phyloP scores from a whole-genome alignment of 352 stramenopile species.

The Phytopythium oedochilum region DNA sequence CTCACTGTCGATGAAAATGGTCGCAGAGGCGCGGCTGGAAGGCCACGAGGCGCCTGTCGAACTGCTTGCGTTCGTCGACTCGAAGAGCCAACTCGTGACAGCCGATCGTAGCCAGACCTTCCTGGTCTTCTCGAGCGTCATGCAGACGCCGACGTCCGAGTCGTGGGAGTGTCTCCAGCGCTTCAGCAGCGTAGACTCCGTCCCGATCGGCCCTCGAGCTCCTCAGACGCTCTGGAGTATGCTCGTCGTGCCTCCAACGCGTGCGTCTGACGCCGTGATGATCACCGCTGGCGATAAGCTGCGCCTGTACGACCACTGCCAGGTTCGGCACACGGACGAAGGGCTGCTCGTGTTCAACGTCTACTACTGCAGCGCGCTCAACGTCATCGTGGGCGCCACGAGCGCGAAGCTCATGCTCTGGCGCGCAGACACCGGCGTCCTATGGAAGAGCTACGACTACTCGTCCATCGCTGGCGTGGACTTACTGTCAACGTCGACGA shows the following conservation, averaged over 20 bases:
- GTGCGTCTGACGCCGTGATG: conserved; percentile 45
- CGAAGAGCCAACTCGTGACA: conserved; percentile 51
- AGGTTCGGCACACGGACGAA: conserved; percentile 58
- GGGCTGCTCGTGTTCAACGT: conserved; percentile 36
- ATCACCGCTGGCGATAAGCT: conserved; percentile 32
- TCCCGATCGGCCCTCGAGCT: conserved; percentile 1
- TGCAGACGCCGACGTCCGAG: conserved; percentile 35
- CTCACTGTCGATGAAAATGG: conserved; percentile 18
- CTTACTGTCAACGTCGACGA: conserved; percentile 2
- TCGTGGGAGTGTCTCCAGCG: conserved; percentile 45
- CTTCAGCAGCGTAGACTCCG: conserved; percentile 16
- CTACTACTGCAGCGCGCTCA: conserved; percentile 47
- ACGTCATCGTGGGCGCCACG: conserved; percentile 53
- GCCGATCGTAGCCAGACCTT: conserved; percentile 40
- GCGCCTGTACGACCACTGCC: conserved; percentile 56
- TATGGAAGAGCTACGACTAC: conserved; percentile 57
- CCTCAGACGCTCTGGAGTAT: conserved; percentile 25
- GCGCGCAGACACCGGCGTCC: conserved; percentile 39
- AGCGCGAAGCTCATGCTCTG: conserved; percentile 53
- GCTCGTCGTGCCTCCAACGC: conserved; percentile 42
- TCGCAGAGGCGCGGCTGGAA: conserved; percentile 27
- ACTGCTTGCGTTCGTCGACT: conserved; percentile 47
- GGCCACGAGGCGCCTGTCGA: conserved; percentile 35
- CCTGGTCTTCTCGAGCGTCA: conserved; percentile 42
- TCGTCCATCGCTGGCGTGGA: conserved; percentile 19